Conservation (phyloP, 2,329 filamentous ascomycete species). For the Colletotrichum caudatum region DNA sequence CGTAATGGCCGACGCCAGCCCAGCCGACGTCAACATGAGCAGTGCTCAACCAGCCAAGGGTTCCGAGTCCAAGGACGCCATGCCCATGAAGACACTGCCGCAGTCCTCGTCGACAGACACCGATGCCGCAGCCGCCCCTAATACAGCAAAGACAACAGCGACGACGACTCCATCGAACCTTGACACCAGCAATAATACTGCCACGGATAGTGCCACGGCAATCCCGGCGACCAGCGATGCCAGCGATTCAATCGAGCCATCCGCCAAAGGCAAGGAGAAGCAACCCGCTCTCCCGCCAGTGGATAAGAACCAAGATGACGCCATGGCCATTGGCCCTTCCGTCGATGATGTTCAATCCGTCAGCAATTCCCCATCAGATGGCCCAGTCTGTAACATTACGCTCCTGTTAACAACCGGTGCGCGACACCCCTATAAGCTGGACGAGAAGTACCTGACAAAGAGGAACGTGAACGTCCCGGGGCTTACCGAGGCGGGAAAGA, state of each 20-base stretch:
- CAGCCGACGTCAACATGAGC: conserved; percentile 50
- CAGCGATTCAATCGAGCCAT: conserved; percentile 29
- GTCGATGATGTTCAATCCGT: conserved; percentile 56
- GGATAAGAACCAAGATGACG: conserved; percentile 51
- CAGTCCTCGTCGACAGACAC: conserved; percentile 42
- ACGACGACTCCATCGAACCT: conserved; percentile 22
- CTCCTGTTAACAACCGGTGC: conserved; percentile 85
- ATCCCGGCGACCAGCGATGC: conserved; percentile 31
- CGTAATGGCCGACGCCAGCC: conserved; percentile 41
- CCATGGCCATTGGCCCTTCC: conserved; percentile 58
- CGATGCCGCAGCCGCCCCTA: conserved; percentile 20
- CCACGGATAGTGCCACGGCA: neutral
- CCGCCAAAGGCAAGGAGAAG: conserved; percentile 53
- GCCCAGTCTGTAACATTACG: conserved; percentile 77
- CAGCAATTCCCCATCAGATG: conserved; percentile 49
- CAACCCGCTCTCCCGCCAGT: conserved; percentile 47
- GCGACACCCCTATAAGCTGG: conserved; percentile 89
- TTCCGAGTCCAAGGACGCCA: conserved; percentile 53
- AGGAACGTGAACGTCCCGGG: conserved; percentile 82
- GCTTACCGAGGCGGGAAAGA: conserved; percentile 66
- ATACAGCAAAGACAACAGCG: conserved; percentile 21
- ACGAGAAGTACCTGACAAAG: conserved; percentile 86
- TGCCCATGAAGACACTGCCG: conserved; percentile 53
- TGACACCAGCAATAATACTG: conserved; percentile 1
- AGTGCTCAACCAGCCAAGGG: conserved; percentile 46